Percentiles rank a stretch among this genome's conserved stretches.
Evolutionary conservation across 768 basidiomycete genomes (phyloP).

Genomic region (Paxillus involutus): DNA sequence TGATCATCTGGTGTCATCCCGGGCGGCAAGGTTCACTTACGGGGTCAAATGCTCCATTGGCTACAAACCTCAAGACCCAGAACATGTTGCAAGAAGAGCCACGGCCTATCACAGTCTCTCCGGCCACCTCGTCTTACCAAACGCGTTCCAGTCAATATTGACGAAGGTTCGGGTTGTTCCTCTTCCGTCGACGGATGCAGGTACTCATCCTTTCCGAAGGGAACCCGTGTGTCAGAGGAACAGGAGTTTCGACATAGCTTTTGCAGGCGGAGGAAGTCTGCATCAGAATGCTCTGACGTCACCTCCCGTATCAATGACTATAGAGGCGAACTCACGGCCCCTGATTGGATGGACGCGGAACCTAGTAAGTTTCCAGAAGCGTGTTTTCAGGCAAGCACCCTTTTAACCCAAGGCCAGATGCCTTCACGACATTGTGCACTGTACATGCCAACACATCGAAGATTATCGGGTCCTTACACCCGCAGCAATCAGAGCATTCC

Average conservation of each 20-base stretch:
- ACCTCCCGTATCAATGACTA: not conserved
- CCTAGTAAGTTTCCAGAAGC: not conserved
- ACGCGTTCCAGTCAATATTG: not conserved
- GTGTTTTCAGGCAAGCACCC: not conserved
- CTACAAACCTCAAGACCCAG: not conserved
- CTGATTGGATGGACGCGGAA: slow-evolving; percentile 5
- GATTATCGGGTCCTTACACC: not conserved
- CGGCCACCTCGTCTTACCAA: too few relatives aligned
- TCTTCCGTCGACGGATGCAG: not conserved
- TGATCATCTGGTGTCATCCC: slow-evolving; percentile 45
- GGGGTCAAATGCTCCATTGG: slow-evolving; percentile 48
- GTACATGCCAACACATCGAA: slow-evolving; percentile 6
- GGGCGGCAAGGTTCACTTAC: slow-evolving; percentile 45
- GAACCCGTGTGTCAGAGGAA: slow-evolving; percentile 8
- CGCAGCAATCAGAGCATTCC: not conserved
- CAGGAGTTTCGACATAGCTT: slow-evolving; percentile 5
- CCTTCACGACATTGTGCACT: slow-evolving; percentile 1
- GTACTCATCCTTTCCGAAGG: slow-evolving; percentile 19
- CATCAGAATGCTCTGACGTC: not conserved
- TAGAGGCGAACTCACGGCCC: slow-evolving; percentile 1
- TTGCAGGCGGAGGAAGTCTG: not conserved
- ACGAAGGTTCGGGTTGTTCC: slow-evolving; percentile 15
- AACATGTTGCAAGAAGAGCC: slow-evolving; percentile 9
- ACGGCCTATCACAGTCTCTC: not conserved
- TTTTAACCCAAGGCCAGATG: slow-evolving; percentile 2